Percentiles rank a stretch among this genome's conserved stretches.
Conservation (phyloP, 2,329 filamentous ascomycete genomes). For the Aureobasidium vineae region DNA sequence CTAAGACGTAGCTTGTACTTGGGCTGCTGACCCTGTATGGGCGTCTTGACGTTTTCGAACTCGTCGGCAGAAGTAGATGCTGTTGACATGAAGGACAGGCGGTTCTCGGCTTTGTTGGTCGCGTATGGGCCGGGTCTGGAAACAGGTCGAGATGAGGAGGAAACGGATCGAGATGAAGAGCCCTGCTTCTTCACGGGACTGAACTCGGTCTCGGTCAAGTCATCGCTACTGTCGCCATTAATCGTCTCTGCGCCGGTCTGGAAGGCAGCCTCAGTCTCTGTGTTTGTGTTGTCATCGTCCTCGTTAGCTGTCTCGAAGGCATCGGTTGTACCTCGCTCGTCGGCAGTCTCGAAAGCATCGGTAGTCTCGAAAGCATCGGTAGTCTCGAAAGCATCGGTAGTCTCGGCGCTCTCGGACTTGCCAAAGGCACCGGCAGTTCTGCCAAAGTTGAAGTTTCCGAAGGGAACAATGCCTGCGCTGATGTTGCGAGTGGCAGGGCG, state of each 20-base stretch:
- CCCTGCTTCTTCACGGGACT: constrained; percentile 31
- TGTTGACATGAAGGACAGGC: constrained; percentile 76
- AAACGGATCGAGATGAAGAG: constrained; percentile 33
- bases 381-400: constrained; percentile 66
- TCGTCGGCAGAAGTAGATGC: constrained; percentile 83
- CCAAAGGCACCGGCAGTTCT: constrained; percentile 24
- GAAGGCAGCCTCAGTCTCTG: constrained; percentile 84
- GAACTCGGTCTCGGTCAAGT: constrained; percentile 82
- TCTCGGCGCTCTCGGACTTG: constrained; percentile 46
- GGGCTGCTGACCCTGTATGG: constrained; percentile 60
- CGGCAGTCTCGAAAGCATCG: constrained; percentile 66
- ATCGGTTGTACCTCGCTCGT: constrained; percentile 57
- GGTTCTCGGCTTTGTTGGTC: constrained; percentile 53
- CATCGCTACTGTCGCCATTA: constrained; percentile 67
- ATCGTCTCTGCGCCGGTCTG: constrained; percentile 82
- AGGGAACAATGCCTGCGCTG: constrained; percentile 27
- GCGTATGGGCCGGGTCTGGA: constrained; percentile 41
- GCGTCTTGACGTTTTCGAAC: constrained; percentile 64
- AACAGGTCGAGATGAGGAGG: constrained; percentile 33
- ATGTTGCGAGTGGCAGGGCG: constrained; percentile 38
- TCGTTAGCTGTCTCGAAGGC: constrained; percentile 76
- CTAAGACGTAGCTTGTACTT: constrained; percentile 71
- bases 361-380: constrained; percentile 59
- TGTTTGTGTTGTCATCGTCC: constrained; percentile 58
- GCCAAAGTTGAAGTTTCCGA: constrained; percentile 19